phyloP scores from a whole-genome alignment of 2,329 filamentous ascomycete species.

The Aspergillus aculeatinus region DNA sequence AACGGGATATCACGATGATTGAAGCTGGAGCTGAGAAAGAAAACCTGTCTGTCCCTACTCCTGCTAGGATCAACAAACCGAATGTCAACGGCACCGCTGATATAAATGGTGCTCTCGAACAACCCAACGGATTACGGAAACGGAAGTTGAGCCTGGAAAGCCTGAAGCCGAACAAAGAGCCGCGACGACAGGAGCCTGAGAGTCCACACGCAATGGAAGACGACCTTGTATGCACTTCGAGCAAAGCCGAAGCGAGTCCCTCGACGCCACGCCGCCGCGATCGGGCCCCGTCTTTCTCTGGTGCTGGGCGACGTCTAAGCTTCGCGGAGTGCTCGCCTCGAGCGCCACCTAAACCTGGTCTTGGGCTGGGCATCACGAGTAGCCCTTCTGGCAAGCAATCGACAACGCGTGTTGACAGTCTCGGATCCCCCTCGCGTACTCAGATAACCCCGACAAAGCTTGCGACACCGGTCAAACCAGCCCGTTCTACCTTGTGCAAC shows the following conservation, averaged over 20 bases:
- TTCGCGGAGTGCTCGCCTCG: slow-evolving; percentile 11
- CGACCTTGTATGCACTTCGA: slow-evolving; percentile 1
- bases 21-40: background rate
- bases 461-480: background rate
- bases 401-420: background rate
- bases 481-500: background rate
- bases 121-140: slow-evolving; percentile 21
- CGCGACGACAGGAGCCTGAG: slow-evolving; percentile 21
- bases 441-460: slow-evolving; percentile 1
- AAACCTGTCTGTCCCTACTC: background rate
- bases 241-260: slow-evolving; percentile 15
- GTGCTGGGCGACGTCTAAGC: slow-evolving; percentile 18
- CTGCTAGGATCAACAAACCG: background rate
- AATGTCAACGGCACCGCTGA: background rate
- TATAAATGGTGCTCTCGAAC: background rate
- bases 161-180: slow-evolving; percentile 24
- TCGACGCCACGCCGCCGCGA: slow-evolving; percentile 14
- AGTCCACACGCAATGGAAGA: slow-evolving; percentile 6
- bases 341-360: slow-evolving; percentile 15
- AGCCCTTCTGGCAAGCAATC: slow-evolving; percentile 26
- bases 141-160: slow-evolving; percentile 27
- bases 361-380: slow-evolving; percentile 31
- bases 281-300: slow-evolving; percentile 23
- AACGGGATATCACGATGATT: background rate
- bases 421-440: background rate